phyloP scores from a whole-genome alignment of 2,329 filamentous ascomycete genomes.

The Alternaria sp. region DNA sequence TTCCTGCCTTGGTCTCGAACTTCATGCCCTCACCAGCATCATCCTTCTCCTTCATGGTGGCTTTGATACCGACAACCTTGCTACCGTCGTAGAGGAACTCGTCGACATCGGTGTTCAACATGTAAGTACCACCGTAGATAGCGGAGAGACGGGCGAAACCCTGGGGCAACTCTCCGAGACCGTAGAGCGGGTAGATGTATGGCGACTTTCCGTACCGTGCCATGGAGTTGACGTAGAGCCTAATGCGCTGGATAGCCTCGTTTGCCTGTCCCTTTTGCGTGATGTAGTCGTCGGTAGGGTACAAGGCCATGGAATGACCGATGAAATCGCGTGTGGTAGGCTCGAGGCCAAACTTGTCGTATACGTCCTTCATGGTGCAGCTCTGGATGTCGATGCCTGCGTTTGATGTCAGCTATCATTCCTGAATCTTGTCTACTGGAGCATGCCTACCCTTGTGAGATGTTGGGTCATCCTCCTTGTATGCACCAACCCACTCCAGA shows the following conservation, averaged over 20 bases:
- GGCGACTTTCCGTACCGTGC: conserved; percentile 97
- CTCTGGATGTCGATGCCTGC: conserved; percentile 77
- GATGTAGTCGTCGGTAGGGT: conserved; percentile 88
- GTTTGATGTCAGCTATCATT: conserved; percentile 1
- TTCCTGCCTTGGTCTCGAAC: conserved; percentile 94
- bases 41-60: conserved; percentile 89
- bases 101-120: conserved; percentile 95
- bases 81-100: conserved; percentile 84
- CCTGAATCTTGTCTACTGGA: neutral
- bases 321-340: conserved; percentile 90
- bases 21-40: conserved; percentile 79
- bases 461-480: conserved; percentile 79
- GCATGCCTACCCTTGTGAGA: conserved; percentile 83
- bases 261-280: conserved; percentile 74
- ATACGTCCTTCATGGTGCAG: conserved; percentile 97
- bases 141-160: conserved; percentile 96
- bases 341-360: conserved; percentile 97
- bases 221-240: conserved; percentile 97
- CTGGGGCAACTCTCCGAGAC: conserved; percentile 94
- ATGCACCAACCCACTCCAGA: conserved; percentile 91
- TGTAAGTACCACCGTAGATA: conserved; percentile 99
- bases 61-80: conserved; percentile 95
- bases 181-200: conserved; percentile 99
- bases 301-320: conserved; percentile 97
- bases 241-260: conserved; percentile 89